Percentiles rank a stretch among this genome's conserved stretches.
These are phyloP conservation scores for Raffaelea ambrosiae DNA, from an alignment of 2,329 filamentous ascomycete species.

Conservation along the genomic window DNA sequence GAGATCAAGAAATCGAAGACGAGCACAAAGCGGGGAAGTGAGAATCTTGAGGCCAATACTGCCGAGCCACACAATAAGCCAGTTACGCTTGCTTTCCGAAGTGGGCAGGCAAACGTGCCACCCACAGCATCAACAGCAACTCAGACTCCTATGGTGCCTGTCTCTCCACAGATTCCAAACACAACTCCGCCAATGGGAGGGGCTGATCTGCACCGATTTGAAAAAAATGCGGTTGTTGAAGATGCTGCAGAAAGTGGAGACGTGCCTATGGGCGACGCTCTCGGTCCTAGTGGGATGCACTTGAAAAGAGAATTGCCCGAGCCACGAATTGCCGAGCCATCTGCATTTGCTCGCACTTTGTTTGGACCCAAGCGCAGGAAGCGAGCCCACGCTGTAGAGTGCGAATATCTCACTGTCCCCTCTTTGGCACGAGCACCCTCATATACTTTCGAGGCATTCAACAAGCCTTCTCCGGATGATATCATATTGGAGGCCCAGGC, in stretches of 20 bases:
- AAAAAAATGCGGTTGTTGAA: neutral
- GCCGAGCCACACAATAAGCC: slow-evolving; percentile 18
- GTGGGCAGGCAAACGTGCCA: neutral
- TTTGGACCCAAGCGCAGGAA: slow-evolving; percentile 30
- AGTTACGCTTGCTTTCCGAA: slow-evolving; percentile 9
- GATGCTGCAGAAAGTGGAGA: neutral
- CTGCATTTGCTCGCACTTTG: slow-evolving; percentile 47
- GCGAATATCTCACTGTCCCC: slow-evolving; percentile 33
- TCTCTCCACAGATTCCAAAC: neutral
- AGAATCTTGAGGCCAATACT: slow-evolving; percentile 7
- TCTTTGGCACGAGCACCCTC: slow-evolving; percentile 41
- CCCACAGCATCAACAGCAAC: too few species aligned
- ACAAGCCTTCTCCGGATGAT: slow-evolving; percentile 86
- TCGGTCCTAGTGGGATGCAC: neutral
- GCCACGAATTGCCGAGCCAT: slow-evolving; percentile 29
- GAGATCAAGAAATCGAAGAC: slow-evolving; percentile 37
- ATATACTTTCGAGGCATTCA: slow-evolving; percentile 49
- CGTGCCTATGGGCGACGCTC: neutral
- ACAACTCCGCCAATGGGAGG: neutral
- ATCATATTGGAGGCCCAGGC: slow-evolving; percentile 79
- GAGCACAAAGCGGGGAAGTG: neutral
- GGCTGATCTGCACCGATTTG: neutral
- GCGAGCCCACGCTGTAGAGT: slow-evolving; percentile 13
- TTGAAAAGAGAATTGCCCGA: neutral
- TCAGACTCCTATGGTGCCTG: neutral